Percentiles rank a stretch among this genome's conserved stretches.
These are phyloP conservation scores for Fonsecaea monophora DNA, from an alignment of 2,329 filamentous ascomycete species.

Conservation along the genomic window DNA sequence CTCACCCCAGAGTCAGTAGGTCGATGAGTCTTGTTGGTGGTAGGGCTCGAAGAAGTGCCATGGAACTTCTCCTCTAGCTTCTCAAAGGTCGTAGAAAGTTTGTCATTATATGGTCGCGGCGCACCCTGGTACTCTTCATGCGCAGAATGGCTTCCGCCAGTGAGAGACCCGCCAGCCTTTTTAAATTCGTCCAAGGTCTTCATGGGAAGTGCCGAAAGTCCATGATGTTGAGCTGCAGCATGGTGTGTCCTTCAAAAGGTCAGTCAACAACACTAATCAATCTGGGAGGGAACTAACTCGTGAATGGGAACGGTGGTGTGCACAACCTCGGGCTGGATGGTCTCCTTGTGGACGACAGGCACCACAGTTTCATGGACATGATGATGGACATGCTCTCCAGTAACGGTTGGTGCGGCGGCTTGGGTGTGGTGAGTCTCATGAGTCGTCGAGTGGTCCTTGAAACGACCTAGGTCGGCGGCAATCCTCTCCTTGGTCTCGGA, in stretches of 20 bases:
- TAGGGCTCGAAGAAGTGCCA: constrained; percentile 23
- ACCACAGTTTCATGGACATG: constrained; percentile 72
- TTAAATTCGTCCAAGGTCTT: constrained; percentile 71
- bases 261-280: background rate
- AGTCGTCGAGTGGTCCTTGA: constrained; percentile 58
- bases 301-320: constrained; percentile 77
- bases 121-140: constrained; percentile 63
- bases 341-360: constrained; percentile 73
- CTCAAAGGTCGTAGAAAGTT: constrained; percentile 30
- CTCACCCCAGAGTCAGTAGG: constrained; percentile 28
- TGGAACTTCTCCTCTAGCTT: constrained; percentile 27
- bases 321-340: constrained; percentile 64
- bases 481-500: constrained; percentile 56
- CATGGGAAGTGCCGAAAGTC: constrained; percentile 67
- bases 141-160: constrained; percentile 45
- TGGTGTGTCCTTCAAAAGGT: constrained; percentile 59
- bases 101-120: constrained; percentile 39
- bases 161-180: constrained; percentile 60
- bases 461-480: constrained; percentile 61
- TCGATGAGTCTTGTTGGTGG: constrained; percentile 22
- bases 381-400: constrained; percentile 67
- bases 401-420: constrained; percentile 57
- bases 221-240: constrained; percentile 70
- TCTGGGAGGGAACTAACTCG: constrained; percentile 53
- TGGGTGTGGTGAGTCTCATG: constrained; percentile 59